Conservation (phyloP, 306 rosid species). For the Pueraria montana region DNA sequence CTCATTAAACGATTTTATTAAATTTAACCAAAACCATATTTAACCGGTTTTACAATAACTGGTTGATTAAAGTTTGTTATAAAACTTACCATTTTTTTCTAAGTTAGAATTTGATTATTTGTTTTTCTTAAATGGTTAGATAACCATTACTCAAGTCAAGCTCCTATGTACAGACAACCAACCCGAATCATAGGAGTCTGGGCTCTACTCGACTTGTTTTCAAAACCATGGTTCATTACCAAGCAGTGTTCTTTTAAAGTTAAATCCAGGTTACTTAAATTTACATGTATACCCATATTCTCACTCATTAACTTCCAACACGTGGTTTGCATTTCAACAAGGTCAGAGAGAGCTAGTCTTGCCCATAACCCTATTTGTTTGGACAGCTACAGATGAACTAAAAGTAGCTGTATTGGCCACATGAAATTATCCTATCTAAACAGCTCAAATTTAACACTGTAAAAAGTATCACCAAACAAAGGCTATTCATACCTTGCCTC, state of each 20-base stretch:
- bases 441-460: constrained; percentile 17
- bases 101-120: no score
- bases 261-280: background rate
- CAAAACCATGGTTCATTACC: background rate
- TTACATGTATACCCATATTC: background rate
- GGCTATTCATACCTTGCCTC: constrained; percentile 80
- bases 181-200: background rate
- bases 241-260: background rate
- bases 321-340: background rate
- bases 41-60: no score
- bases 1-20: no score
- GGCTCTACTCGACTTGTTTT: background rate
- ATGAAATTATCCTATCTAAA: constrained; percentile 16
- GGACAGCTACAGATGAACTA: background rate
- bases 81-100: no score
- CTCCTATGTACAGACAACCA: background rate
- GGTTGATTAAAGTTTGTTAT: no score
- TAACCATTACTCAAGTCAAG: background rate
- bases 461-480: constrained; percentile 34
- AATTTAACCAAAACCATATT: no score
- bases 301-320: background rate
- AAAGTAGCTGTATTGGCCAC: background rate
- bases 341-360: background rate
- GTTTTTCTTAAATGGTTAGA: background rate
- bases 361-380: background rate